Evolutionary conservation across 331 rosid species (phyloP), one percentile per base, ranked within the genome.

Genomic region (Ulmus americana): DNA sequence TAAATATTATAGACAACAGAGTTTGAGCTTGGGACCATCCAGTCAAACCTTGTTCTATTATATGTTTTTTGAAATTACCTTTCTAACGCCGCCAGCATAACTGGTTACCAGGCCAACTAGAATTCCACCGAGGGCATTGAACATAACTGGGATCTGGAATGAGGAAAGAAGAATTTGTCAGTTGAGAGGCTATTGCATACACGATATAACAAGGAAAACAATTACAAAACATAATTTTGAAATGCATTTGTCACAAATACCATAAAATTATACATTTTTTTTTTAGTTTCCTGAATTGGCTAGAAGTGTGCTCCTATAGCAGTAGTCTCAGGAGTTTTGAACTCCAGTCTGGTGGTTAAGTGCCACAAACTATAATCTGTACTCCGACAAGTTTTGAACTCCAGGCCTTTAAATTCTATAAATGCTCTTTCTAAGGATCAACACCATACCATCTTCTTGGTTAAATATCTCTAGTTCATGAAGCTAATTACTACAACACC

Each of bases 41-140:
- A 38, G 52, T 44, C 67, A 56, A 20, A 2, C 55, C 55, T 64
- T 15, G 64, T 62, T 63, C 64, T 42, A 16, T 11, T 54, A 49
- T 55, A 56, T 45, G 14, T 48, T 48, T 10, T 6, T 48, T 16
- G 41, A 68, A 84, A 84, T 79, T 79, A 71, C 99, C 99, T 94
- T 94, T 75, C 95, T 79, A 85, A 94, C 99, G 18, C 99, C 99
- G 1, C 99, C 99, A 42, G 95, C 99, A 61, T 83, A 55, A 69
- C 85, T 87, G 63, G 99, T 94, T 65, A 94, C 84, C 59, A 94
- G 76, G 64, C 97, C 99, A 68, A 94, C 97, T 65, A 94, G 97
- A 69, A 94, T 94, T 82, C 98, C 99, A 69, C 99, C 99, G 65
- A 90, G 73, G 69, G 99, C 91, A 66, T 87, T 94, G 72, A n/a